phyloP scores from a whole-genome alignment of 2,329 filamentous ascomycete species.

The Fusarium coicis region DNA sequence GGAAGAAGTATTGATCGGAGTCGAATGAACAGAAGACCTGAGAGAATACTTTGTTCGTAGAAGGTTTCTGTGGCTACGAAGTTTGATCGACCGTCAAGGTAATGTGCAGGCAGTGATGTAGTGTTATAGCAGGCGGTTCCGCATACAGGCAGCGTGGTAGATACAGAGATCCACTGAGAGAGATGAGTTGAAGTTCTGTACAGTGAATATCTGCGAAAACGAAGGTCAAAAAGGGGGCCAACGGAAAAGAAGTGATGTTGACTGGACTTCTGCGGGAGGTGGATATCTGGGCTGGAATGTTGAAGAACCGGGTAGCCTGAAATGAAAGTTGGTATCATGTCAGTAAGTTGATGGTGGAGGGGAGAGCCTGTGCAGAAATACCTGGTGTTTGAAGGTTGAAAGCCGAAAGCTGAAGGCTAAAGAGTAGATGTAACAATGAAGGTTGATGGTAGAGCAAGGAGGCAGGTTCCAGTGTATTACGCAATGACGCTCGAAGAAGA shows the following conservation, averaged over 20 bases:
- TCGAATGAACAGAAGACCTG: background rate
- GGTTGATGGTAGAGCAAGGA: no score
- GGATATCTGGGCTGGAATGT: no score
- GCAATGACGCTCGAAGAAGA: accelerated
- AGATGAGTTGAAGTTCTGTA: no score
- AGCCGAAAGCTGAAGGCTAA: no score
- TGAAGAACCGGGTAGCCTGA: background rate
- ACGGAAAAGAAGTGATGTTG: background rate
- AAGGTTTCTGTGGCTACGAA: background rate
- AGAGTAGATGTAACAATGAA: background rate
- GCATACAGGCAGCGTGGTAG: background rate
- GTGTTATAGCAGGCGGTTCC: no score
- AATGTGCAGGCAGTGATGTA: background rate
- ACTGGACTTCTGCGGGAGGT: background rate
- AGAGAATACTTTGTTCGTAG: accelerated
- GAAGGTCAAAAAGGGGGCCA: accelerated
- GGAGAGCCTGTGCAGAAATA: background rate
- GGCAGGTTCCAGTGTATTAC: background rate
- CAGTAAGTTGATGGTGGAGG: background rate
- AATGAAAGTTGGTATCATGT: background rate
- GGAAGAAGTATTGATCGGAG: no score
- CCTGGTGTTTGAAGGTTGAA: background rate
- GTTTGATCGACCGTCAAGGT: background rate
- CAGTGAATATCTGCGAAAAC: background rate
- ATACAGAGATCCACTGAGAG: background rate